These are phyloP conservation scores for Apiospora rasikravindrae DNA, from an alignment of 2,329 filamentous ascomycete species.

Conservation along the genomic window DNA sequence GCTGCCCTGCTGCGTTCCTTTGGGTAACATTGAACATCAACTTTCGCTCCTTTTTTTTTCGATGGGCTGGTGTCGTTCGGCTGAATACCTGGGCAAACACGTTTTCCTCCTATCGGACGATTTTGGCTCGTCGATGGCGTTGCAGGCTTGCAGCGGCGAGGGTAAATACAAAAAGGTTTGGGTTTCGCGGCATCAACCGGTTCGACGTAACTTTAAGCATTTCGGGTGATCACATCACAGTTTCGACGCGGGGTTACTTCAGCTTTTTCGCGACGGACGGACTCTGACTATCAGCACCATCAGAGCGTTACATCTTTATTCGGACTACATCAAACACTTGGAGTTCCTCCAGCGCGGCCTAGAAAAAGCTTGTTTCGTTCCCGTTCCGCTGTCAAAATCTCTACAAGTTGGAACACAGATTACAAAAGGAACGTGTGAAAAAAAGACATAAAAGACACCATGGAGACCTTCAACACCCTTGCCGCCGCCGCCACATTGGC, in stretches of 20 bases:
- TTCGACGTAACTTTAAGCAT: not conserved
- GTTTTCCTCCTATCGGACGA: not conserved
- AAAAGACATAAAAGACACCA: not conserved
- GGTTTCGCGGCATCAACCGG: not conserved
- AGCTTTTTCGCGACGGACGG: not conserved
- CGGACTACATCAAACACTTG: not conserved
- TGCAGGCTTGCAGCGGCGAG: not conserved
- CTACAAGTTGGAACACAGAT: not conserved
- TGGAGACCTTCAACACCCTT: not conserved
- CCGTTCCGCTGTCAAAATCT: not conserved
- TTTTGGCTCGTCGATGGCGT: not conserved
- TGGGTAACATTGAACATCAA: not conserved
- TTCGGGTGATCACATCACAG: not conserved
- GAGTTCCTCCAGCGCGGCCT: not conserved
- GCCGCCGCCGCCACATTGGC: not conserved
- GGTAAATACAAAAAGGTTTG: not conserved
- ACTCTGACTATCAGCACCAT: not conserved
- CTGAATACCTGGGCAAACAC: not conserved
- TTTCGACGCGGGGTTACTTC: not conserved
- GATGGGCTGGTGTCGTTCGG: not conserved
- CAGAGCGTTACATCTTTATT: not conserved
- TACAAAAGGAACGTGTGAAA: not conserved
- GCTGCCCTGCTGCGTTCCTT: not conserved
- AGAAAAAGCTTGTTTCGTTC: not conserved
- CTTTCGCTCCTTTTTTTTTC: not conserved